phyloP scores from a whole-genome alignment of 306 rosid species.

The Quercus agrifolia region DNA sequence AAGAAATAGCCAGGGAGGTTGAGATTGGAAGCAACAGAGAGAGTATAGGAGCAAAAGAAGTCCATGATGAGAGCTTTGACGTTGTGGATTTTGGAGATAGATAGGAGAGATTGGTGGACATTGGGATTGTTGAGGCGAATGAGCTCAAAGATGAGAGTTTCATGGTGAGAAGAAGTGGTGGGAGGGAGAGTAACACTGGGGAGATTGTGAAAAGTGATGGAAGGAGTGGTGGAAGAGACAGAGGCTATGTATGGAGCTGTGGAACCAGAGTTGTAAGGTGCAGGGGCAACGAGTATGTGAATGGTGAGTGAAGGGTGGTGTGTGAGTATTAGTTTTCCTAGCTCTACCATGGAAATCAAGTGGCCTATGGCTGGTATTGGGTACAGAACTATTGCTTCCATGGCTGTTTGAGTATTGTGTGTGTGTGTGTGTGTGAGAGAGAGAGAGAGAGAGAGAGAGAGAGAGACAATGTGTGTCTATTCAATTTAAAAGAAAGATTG shows the following conservation, averaged over 20 bases:
- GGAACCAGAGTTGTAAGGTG: constrained; percentile 26
- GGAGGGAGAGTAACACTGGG: constrained; percentile 19
- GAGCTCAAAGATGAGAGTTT: constrained; percentile 23
- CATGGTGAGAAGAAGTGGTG: constrained; percentile 19
- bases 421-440: too few species aligned
- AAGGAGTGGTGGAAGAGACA: constrained; percentile 19
- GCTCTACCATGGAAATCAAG: constrained; percentile 34
- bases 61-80: constrained; percentile 41
- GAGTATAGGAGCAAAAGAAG: constrained; percentile 24
- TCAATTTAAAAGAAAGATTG: too few species aligned
- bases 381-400: constrained; percentile 32
- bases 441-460: too few species aligned
- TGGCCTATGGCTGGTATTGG: constrained; percentile 35
- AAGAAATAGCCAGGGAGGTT: constrained; percentile 35
- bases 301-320: constrained; percentile 32
- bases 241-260: constrained; percentile 30
- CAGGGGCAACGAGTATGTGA: constrained; percentile 37
- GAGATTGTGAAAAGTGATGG: constrained; percentile 37
- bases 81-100: constrained; percentile 8
- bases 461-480: neutral
- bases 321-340: constrained; percentile 29
- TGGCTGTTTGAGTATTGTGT: too few species aligned
- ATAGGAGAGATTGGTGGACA: constrained; percentile 7
- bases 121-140: constrained; percentile 19
- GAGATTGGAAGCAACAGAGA: constrained; percentile 20